Percentiles rank a stretch among this genome's conserved stretches.
Evolutionary conservation across 805 yeast species (phyloP).

Genomic region (Saccharomycopsis microspora): DNA sequence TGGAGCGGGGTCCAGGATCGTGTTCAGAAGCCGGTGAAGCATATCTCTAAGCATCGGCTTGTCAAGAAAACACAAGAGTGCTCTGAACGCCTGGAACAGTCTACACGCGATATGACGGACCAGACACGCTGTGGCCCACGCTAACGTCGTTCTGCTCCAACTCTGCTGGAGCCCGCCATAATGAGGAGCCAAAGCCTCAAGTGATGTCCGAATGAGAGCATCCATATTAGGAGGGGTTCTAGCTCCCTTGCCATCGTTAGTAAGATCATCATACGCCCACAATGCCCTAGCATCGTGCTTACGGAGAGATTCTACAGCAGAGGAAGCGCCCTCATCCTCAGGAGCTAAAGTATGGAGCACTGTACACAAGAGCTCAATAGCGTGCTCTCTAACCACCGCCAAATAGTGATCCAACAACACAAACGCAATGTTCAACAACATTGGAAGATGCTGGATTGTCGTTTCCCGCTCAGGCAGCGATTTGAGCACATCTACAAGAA

Average conservation of each 20-base stretch:
- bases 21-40: conserved; percentile 86
- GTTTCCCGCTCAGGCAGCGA: conserved; percentile 44
- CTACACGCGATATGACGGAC: conserved; percentile 95
- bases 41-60: conserved; percentile 85
- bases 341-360: conserved; percentile 52
- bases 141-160: conserved; percentile 76
- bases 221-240: conserved; percentile 85
- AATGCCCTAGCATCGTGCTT: conserved; percentile 35
- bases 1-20: conserved; percentile 76
- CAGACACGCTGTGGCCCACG: conserved; percentile 97
- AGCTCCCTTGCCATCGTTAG: conserved; percentile 66
- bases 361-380: conserved; percentile 63
- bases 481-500: conserved; percentile 70
- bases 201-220: conserved; percentile 46
- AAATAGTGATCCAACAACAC: conserved; percentile 83
- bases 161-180: conserved; percentile 51
- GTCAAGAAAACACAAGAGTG: conserved; percentile 70
- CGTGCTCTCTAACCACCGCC: conserved; percentile 73
- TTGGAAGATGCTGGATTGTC: conserved; percentile 49
- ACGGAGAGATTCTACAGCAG: conserved; percentile 47
- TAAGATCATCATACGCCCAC: conserved; percentile 85
- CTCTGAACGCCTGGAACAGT: conserved; percentile 86
- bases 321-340: conserved; percentile 40
- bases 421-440: conserved; percentile 67
- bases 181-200: conserved; percentile 41